Base-by-base conservation (phyloP, 495 filamentous ascomycete species). In the Rhizodiscina lignyota region DNA sequence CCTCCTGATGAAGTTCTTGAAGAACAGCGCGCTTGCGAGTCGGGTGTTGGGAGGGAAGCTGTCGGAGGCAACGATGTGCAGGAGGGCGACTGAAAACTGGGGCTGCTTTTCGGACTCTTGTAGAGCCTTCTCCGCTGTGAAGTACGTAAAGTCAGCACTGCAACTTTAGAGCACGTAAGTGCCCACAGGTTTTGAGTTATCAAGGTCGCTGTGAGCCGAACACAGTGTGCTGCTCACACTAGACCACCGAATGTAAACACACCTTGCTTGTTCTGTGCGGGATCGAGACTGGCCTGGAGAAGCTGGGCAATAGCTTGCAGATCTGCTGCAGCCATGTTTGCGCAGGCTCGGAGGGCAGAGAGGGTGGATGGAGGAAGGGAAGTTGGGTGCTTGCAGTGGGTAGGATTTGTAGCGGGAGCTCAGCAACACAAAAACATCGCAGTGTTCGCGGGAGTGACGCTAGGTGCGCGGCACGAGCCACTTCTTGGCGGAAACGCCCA, bases 1-100 rank as follows among this genome's bases (percentile, higher is more conserved):
- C 44, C 79, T 68, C 58, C 76, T 79, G 48, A 99, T 83, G 52
- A 87, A 86, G 60, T 99, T 99, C 61, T 99, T 99, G 68, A 99
- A 96, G 62, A 75, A 91, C 31, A 99, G 66, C 19, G 89, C 83
- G 48, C 80, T 79, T n/a, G 89, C 71, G 30, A 96, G 78, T 18
- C 91, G 75, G 43, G 75, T 83, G 47, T 82, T 84, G 33, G 61
- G 55, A 5, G 79, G 72, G 40, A 72, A 71, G 18, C 61, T 53
- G 16, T 73, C 72, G 42, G 74, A 68, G 16, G 81, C 82, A 34
- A 91, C 84, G 50, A 96, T 84, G 37, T 80, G 80, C 18, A 99
- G 74, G 23, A 99, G 70, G 35, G 70, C 65, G 35, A 94, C 60
- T n/a, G 89, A 82, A 59, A 89, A 99, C 39, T 75, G 74, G 4